Base-by-base conservation (phyloP, 768 basidiomycete species). In the Phlebiopsis flavidoalba region DNA sequence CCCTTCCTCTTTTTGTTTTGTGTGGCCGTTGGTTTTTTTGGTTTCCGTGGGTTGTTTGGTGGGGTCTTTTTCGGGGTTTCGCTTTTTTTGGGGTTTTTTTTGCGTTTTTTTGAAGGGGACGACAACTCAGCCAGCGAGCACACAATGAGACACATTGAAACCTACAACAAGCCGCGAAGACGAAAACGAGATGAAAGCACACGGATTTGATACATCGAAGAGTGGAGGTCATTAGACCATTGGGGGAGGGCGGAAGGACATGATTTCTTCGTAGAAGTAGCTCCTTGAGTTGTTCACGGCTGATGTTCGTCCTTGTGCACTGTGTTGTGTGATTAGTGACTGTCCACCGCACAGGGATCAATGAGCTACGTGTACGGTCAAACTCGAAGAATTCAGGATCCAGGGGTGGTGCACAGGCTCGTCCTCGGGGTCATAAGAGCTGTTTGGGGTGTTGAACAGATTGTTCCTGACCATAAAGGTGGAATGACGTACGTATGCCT, bases 311-410 rank as follows among this genome's bases (percentile, higher is more conserved):
- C 95, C 79, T 98, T 96, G 79, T 95, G 90, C 65, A 93, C 91
- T 92, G 53, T 21, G 31, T 1, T 26, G 51, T 36, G 46, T 49
- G 57, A 6, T 49, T 54, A 22, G 45, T 22, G 40, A 31, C 2
- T 3, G 52, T 53, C 12, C 17, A 35, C 15, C 5, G 17, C 8
- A 17, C n/a, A 10, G 1, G 33, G 12, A 35, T 31, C 2, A 5
- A 53, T 11, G 55, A 35, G 46, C 40, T 35, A 57, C 4, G 82
- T 89, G 75, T 65, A 92, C 90, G 75, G 73, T 99, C 97, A 72
- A 98, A 98, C 70, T 96, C 94, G 74, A 99, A 99, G 80, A 98
- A 99, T 65, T 90, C 88, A 4, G 94, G 89, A 65, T 93, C 91
- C 52, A 99, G 86, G n/a, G 96, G 95, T 5, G 94, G 90, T 0